A percentile compares a stretch with the other conserved stretches of the same genome.
Conservation (phyloP, 1,139 yeast species). For the Yamadazyma siamensis region DNA sequence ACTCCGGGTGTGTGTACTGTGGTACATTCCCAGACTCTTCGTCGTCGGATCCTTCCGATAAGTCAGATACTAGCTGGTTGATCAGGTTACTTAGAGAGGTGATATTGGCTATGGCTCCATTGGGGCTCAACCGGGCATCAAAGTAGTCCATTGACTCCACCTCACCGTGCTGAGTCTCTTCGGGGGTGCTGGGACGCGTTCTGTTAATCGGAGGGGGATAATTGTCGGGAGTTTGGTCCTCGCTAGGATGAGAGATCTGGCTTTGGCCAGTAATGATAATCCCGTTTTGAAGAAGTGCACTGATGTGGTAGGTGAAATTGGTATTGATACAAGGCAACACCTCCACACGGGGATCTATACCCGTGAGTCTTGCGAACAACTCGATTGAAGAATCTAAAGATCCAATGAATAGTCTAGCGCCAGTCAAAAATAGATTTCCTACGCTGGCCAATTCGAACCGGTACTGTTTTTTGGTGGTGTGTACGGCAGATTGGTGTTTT, state of each 20-base stretch:
- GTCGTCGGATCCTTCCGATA: conserved; percentile 27
- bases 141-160: conserved; percentile 5
- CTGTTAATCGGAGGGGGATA: conserved; percentile 38
- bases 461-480: conserved; percentile 48
- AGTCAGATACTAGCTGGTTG: conserved; percentile 10
- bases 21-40: conserved; percentile 60
- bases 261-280: conserved; percentile 86
- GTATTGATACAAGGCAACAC: conserved; percentile 85
- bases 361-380: conserved; percentile 62
- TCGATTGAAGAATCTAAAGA: conserved; percentile 84
- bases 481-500: conserved; percentile 36
- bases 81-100: conserved; percentile 11
- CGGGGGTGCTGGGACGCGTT: conserved; percentile 38
- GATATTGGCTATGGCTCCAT: conserved; percentile 11
- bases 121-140: not conserved
- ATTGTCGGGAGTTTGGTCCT: conserved; percentile 16
- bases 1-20: conserved; percentile 77
- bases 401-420: conserved; percentile 78
- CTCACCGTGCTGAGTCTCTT: conserved; percentile 2
- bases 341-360: conserved; percentile 50
- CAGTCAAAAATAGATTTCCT: conserved; percentile 82
- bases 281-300: conserved; percentile 72
- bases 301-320: conserved; percentile 80
- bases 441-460: conserved; percentile 76
- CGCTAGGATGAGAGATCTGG: conserved; percentile 84